Evolutionary conservation across 2,329 filamentous ascomycete species (phyloP).

Genomic region (Ascochyta koolunga): DNA sequence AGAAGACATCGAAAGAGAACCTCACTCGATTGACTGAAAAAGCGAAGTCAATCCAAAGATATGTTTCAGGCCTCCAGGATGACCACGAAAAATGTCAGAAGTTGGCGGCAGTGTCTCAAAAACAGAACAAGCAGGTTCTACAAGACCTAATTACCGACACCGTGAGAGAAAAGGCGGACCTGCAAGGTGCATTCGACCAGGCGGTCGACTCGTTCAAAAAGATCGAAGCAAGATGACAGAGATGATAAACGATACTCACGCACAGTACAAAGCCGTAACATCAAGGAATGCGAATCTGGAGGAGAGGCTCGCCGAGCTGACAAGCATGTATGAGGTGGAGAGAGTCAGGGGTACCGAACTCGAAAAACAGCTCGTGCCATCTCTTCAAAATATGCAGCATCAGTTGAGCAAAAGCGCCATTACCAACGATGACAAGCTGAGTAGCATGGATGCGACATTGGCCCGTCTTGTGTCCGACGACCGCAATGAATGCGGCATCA

Average conservation of each 20-base stretch:
- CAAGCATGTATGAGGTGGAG: slow-evolving; percentile 25
- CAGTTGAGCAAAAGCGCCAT: slow-evolving; percentile 23
- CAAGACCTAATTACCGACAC: slow-evolving; percentile 27
- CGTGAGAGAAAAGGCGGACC: slow-evolving; percentile 25
- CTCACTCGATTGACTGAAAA: slow-evolving; percentile 19
- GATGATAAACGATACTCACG: slow-evolving; percentile 25
- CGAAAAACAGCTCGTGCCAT: slow-evolving; percentile 27
- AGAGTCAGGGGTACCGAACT: slow-evolving; percentile 25
- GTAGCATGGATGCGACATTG: slow-evolving; percentile 3
- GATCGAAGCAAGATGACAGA: slow-evolving; percentile 20
- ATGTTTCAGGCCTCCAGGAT: slow-evolving; percentile 32
- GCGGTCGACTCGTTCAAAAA: slow-evolving; percentile 18
- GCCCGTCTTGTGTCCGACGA: slow-evolving; percentile 3
- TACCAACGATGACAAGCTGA: slow-evolving; percentile 11
- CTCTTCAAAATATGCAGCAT: slow-evolving; percentile 22
- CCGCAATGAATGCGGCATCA: slow-evolving; percentile 3
- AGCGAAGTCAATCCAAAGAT: slow-evolving; percentile 32
- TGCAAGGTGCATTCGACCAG: slow-evolving; percentile 21
- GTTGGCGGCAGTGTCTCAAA: slow-evolving; percentile 11
- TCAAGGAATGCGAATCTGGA: slow-evolving; percentile 19
- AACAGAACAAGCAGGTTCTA: slow-evolving; percentile 19
- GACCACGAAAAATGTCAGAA: slow-evolving; percentile 35
- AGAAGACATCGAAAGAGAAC: slow-evolving; percentile 1
- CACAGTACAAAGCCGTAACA: slow-evolving; percentile 18
- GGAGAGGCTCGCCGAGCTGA: slow-evolving; percentile 19